Evolutionary conservation across 768 basidiomycete genomes (phyloP).

Genomic region (Mycena amicta): DNA sequence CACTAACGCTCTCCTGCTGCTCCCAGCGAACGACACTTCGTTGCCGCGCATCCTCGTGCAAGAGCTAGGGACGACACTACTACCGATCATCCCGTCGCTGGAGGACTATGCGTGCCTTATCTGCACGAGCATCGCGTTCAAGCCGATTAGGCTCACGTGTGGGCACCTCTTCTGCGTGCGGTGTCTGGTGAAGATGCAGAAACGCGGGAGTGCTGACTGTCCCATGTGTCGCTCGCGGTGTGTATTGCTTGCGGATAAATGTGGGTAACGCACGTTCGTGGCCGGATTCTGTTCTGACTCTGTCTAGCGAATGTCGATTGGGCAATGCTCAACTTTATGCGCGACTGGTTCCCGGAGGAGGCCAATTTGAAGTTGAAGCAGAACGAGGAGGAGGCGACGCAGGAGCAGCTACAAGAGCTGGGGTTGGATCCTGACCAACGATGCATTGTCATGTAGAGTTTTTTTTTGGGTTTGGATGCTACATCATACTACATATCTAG

Average conservation of each 20-base stretch:
- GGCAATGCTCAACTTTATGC: conserved; percentile 83
- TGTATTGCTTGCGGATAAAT: conserved; percentile 73
- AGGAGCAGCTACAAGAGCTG: conserved; percentile 68
- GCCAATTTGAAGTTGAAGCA: conserved; percentile 69
- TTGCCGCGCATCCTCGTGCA: conserved; percentile 73
- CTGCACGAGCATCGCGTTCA: conserved; percentile 89
- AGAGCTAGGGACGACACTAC: conserved; percentile 77
- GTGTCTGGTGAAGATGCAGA: conserved; percentile 92
- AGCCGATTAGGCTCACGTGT: conserved; percentile 82
- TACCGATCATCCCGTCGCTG: conserved; percentile 78
- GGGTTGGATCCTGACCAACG: conserved; percentile 53
- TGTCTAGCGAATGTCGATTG: conserved; percentile 73
- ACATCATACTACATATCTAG: no score
- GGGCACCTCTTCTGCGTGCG: conserved; percentile 79
- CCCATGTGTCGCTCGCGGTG: conserved; percentile 83
- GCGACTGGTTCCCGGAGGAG: conserved; percentile 90
- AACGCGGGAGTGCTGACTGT: conserved; percentile 70
- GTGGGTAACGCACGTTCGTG: conserved; percentile 45
- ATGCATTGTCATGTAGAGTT: conserved; percentile 46
- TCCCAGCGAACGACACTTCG: conserved; percentile 32
- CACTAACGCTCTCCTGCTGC: conserved; percentile 35
- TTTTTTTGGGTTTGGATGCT: neutral
- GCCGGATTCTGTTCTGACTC: neutral
- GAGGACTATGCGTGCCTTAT: conserved; percentile 89
- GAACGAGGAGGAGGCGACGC: conserved; percentile 73